Evolutionary conservation across 371 early-diverging fungal genomes (phyloP), one percentile per base, ranked within the genome.

Genomic region (Catenaria anguillulae): DNA sequence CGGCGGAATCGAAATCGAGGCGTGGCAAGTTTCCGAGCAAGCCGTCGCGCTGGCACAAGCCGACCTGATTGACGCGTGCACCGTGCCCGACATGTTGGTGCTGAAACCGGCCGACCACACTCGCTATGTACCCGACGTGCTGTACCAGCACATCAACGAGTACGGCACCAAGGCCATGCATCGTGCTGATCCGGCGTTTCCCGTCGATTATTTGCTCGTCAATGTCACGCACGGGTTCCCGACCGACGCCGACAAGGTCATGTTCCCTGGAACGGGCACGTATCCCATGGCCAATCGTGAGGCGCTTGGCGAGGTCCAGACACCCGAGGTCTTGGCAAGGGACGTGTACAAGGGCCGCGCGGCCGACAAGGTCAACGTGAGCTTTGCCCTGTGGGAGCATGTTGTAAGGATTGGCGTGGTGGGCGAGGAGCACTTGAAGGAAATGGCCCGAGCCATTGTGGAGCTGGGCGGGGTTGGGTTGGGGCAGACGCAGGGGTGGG

Each of bases 161-260:
- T 97, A 97, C 71, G 84, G 84, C 37, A 75, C 89, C 24, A 74
- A 81, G 35, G 97, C 94, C 0, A 78, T 89, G 59, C 84, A 91
- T 62, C 77, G 80, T 34, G 88, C 88, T 24, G 68, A 73, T 13
- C 40, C 5, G 17, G 85, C 89, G 0, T 97, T 96, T 68, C 98
- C 98, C 0, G 88, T 94, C 0, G 97, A 97, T 63, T 96, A 97
- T 67, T 80, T 96, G 31, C 71, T 97, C 52, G 90, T 94, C 34
- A 94, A 91, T 66, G 90, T 97, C n/a, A 90, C 96, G 1, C 84
- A 93, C 62, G 97, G 98, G 15, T 94, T 92, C 73, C 98, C 98
- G 17, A 78, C 83, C 42, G 76, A 76, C 8, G 85, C 92, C 5
- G 17, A 40, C 40, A 73, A 73, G 15, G 90, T 92, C 8, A 66